Evolutionary conservation across 805 yeast species (phyloP).

Genomic region (Trichomonascus vanleenenianus): DNA sequence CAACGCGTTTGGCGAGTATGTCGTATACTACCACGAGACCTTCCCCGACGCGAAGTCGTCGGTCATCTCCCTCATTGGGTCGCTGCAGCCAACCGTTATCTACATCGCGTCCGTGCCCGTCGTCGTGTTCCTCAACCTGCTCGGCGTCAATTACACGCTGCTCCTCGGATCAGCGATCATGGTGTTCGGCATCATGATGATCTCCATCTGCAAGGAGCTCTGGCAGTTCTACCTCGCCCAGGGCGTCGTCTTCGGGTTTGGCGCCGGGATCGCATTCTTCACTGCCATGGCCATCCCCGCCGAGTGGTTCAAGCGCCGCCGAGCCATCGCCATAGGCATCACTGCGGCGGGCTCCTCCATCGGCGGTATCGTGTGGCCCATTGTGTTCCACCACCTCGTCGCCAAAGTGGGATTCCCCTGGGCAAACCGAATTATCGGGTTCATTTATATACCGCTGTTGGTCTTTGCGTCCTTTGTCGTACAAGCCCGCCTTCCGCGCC

Average conservation of each 20-base stretch:
- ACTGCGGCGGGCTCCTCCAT: conserved; percentile 42
- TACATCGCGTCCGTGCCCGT: conserved; percentile 33
- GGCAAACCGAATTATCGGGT: conserved; percentile 43
- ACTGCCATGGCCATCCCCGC: conserved; percentile 40
- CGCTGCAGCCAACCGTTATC: conserved; percentile 41
- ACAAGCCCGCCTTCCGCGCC: conserved; percentile 4
- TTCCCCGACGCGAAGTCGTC: conserved; percentile 40
- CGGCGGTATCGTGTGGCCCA: conserved; percentile 45
- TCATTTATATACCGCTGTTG: conserved; percentile 4
- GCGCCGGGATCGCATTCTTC: conserved; percentile 38
- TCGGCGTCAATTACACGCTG: conserved; percentile 36
- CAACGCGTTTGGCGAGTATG: conserved; percentile 51
- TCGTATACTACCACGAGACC: conserved; percentile 38
- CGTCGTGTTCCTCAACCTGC: conserved; percentile 32
- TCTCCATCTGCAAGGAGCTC: conserved; percentile 37
- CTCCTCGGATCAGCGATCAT: conserved; percentile 38
- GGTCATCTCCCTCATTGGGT: conserved; percentile 47
- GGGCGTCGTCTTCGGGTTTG: conserved; percentile 43
- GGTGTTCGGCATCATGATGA: conserved; percentile 38
- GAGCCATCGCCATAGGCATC: conserved; percentile 43
- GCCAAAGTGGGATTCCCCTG: conserved; percentile 43
- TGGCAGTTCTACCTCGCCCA: conserved; percentile 50
- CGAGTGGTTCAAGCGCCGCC: conserved; percentile 40
- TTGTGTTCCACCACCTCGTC: conserved; percentile 35
- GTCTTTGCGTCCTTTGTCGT: conserved; percentile 7